Evolutionary conservation across 2,329 filamentous ascomycete genomes (phyloP).

Genomic region (Paraconiothyrium sp.): DNA sequence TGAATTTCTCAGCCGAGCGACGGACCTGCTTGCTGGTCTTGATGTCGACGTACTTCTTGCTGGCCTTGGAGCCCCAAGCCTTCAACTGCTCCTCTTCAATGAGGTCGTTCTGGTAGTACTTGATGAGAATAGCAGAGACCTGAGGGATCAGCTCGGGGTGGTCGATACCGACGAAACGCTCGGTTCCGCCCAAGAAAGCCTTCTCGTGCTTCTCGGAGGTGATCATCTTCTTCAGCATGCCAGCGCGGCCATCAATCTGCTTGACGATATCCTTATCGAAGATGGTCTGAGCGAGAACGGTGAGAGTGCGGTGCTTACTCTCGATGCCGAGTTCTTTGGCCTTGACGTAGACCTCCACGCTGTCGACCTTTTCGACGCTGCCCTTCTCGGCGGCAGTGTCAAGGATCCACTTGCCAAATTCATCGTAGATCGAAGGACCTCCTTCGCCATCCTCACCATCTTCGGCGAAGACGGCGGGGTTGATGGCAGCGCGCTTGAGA

Average conservation of each 20-base stretch:
- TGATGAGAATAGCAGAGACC: constrained; percentile 86
- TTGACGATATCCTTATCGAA: constrained; percentile 90
- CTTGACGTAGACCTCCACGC: constrained; percentile 94
- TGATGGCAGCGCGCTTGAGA: constrained; percentile 88
- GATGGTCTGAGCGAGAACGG: constrained; percentile 91
- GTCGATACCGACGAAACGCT: constrained; percentile 88
- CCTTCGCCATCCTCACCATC: constrained; percentile 85
- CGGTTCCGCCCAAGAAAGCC: constrained; percentile 91
- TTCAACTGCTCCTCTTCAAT: constrained; percentile 87
- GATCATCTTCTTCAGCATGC: constrained; percentile 91
- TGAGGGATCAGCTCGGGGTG: constrained; percentile 80
- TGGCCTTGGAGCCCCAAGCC: constrained; percentile 92
- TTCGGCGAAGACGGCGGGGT: constrained; percentile 86
- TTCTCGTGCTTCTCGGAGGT: constrained; percentile 94
- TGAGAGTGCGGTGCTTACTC: constrained; percentile 89
- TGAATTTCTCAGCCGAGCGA: constrained; percentile 92
- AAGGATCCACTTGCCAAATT: constrained; percentile 92
- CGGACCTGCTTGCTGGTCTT: constrained; percentile 92
- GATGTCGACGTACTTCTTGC: constrained; percentile 97
- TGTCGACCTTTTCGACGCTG: constrained; percentile 80
- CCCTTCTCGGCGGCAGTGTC: constrained; percentile 75
- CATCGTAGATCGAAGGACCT: constrained; percentile 82
- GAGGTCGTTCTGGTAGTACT: constrained; percentile 91
- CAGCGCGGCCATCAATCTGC: constrained; percentile 84
- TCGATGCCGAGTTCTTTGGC: constrained; percentile 96